Conservation (phyloP, 1,139 yeast genomes). For the Candida glucosophila region DNA sequence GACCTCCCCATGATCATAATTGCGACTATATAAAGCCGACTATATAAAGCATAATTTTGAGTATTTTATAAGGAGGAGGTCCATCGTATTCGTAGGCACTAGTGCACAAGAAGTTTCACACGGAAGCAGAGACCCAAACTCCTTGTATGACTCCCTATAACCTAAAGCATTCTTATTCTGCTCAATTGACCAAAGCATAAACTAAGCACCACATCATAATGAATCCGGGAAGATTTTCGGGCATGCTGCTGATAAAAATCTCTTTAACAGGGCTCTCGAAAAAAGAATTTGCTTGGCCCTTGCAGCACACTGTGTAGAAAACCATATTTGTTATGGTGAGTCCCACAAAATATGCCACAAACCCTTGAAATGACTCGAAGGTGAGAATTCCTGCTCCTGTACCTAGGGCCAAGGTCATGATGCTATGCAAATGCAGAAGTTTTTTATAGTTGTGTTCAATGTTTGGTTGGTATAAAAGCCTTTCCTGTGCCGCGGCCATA, state of each 20-base stretch:
- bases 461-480: constrained; percentile 12
- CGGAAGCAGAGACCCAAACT: too few relatives aligned
- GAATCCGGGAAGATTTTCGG: constrained; percentile 58
- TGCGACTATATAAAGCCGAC: too few relatives aligned
- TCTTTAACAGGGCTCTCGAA: constrained; percentile 49
- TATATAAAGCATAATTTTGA: too few relatives aligned
- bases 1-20: too few relatives aligned
- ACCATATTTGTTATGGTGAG: constrained; percentile 35
- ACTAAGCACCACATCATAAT: constrained; percentile 82
- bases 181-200: constrained; percentile 47
- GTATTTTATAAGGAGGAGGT: too few relatives aligned
- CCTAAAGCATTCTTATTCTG: neutral
- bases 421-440: constrained; percentile 50
- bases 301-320: constrained; percentile 35
- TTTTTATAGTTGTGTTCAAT: constrained; percentile 30
- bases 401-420: constrained; percentile 60
- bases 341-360: constrained; percentile 47
- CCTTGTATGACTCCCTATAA: too few relatives aligned
- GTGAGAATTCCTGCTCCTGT: constrained; percentile 65
- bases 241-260: constrained; percentile 46
- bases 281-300: constrained; percentile 34
- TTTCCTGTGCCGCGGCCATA: constrained; percentile 4
- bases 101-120: too few relatives aligned
- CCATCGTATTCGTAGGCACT: too few relatives aligned
- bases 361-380: constrained; percentile 57